Evolutionary conservation across 441 rosid genomes (phyloP), one percentile per base, ranked within the genome.

Genomic region (Adansonia grandidieri): DNA sequence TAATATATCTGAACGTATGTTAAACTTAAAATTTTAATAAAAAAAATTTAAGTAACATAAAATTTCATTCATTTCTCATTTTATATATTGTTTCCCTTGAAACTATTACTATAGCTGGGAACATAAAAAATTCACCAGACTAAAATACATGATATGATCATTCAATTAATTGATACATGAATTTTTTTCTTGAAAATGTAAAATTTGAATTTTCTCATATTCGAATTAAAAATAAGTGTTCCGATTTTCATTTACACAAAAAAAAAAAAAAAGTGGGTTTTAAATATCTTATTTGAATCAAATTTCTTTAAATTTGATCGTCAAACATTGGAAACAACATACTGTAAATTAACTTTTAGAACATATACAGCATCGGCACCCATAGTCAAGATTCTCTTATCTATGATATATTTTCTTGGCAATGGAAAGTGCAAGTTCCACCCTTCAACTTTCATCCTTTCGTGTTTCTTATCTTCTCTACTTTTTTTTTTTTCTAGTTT

Each of bases 381-480:
- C 74, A 28, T 28, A 71, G 24, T 22, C 64, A 56, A 56, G 17
- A 42, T 73, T 73, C 37, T 57, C 40, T 19, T 19, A 40, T 72
- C 51, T 69, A 47, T 22, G 11, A 48, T 37, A 37, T 37, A 37
- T 13, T 22, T 45, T 20, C 19, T 6, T 48, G 24, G 40, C 19
- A 22, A 48, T 22, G 60, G 69, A 28, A 51, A 24, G 44, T 8
- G 22, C 60, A 51, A 40, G 28, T 71, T 71, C 74, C 60, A 70
- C 57, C 57, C 24, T 22, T 69, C 54, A 2, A 13, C 57, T 69
- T 48, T 22, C 42, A 72, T n/a, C 37, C 28, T 9, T 72, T 17
- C 0, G 13, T 42, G 61, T 69, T 73, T 58, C 28, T 11, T 42
- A 2, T 13, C 22, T 53, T 44, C 45, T 44, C 13, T 13, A 5